These are phyloP conservation scores for Hortiboletus flavorubellus DNA, from an alignment of 768 basidiomycete species.

Conservation along the genomic window DNA sequence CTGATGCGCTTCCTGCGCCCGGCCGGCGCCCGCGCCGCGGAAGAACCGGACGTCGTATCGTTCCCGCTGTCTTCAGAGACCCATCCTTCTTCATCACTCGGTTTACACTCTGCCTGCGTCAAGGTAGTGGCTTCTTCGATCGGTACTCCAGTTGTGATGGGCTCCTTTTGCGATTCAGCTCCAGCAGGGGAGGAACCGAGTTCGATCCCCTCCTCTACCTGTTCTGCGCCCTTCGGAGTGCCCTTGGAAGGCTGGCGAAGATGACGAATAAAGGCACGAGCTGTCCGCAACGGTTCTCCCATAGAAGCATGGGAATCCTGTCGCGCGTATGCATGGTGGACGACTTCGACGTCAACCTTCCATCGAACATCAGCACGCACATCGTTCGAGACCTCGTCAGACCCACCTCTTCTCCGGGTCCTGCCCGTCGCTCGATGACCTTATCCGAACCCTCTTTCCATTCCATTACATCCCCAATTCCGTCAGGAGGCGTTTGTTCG, in stretches of 20 bases:
- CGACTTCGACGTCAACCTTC: constrained; percentile 64
- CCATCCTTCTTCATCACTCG: constrained; percentile 60
- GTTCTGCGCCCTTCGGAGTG: constrained; percentile 26
- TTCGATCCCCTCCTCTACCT: constrained; percentile 17
- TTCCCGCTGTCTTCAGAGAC: constrained; percentile 51
- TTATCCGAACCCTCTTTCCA: constrained; percentile 72
- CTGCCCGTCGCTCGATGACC: constrained; percentile 57
- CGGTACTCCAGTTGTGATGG: background rate
- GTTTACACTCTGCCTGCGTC: constrained; percentile 13
- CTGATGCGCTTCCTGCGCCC: constrained; percentile 26
- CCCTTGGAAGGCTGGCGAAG: constrained; percentile 14
- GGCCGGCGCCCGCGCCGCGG: background rate
- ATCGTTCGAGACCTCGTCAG: background rate
- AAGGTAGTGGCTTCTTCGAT: constrained; percentile 3
- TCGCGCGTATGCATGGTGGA: constrained; percentile 39
- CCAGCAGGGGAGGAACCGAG: constrained; percentile 14
- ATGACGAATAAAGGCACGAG: constrained; percentile 12
- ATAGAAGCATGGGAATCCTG: constrained; percentile 3
- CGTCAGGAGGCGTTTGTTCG: constrained; percentile 44
- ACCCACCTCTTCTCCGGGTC: constrained; percentile 67
- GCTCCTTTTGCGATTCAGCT: constrained; percentile 13
- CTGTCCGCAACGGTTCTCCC: background rate
- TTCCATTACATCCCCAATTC: constrained; percentile 40
- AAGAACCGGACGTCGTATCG: constrained; percentile 9
- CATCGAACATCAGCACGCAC: constrained; percentile 14